Evolutionary conservation across 176 grass and related monocot genomes (phyloP).

Genomic region (Tillandsia fasciculata): DNA sequence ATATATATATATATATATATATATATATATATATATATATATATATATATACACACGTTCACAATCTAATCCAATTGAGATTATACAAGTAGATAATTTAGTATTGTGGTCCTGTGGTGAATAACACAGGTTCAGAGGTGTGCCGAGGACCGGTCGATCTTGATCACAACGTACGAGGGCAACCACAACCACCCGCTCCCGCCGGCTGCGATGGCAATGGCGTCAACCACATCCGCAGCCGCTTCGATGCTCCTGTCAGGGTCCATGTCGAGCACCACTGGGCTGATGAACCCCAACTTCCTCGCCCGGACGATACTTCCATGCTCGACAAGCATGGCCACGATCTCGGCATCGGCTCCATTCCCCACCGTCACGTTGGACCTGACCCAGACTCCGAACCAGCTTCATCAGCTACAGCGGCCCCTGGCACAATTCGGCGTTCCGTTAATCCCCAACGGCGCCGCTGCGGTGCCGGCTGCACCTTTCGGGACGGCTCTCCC

Average conservation of each 20-base stretch:
- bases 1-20: not conserved
- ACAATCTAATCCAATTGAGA: not conserved
- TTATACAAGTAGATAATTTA: not conserved
- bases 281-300: slow-evolving; percentile 54
- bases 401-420: slow-evolving; percentile 30
- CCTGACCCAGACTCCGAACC: slow-evolving; percentile 55
- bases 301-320: slow-evolving; percentile 67
- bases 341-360: slow-evolving; percentile 80
- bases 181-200: slow-evolving; percentile 89
- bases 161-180: slow-evolving; percentile 93
- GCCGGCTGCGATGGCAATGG: slow-evolving; percentile 91
- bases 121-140: slow-evolving; percentile 69
- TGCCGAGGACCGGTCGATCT: slow-evolving; percentile 66
- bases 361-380: slow-evolving; percentile 93
- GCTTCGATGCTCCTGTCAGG: slow-evolving; percentile 87
- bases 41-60: not conserved
- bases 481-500: not conserved
- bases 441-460: slow-evolving; percentile 14
- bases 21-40: not conserved
- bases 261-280: slow-evolving; percentile 63
- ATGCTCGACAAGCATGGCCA: slow-evolving; percentile 77
- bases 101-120: not conserved
- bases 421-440: slow-evolving; percentile 34
- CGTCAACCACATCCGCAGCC: slow-evolving; percentile 70
- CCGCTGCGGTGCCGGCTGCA: slow-evolving; percentile 20